These are phyloP conservation scores for Fusarium lateritium DNA, from an alignment of 2,329 filamentous ascomycete genomes.

Conservation along the genomic window DNA sequence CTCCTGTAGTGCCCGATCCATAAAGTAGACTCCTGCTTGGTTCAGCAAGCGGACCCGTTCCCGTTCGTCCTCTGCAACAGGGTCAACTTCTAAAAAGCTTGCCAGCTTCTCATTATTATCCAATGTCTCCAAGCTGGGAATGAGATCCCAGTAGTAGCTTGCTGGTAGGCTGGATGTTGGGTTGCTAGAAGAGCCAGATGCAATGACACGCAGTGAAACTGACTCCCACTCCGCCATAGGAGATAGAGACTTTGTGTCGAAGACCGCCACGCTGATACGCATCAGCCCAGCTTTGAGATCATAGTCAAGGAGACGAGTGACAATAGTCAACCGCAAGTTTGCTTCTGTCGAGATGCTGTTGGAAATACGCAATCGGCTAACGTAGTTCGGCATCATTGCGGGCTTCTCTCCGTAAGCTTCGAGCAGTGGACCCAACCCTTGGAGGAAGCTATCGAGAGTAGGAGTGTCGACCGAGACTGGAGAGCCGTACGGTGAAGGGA, in stretches of 20 bases:
- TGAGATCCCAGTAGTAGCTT: slow-evolving; percentile 48
- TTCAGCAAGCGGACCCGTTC: slow-evolving; percentile 37
- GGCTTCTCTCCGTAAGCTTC: slow-evolving; percentile 40
- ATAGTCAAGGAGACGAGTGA: slow-evolving; percentile 45
- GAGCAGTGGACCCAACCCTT: slow-evolving; percentile 44
- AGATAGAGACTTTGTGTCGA: slow-evolving; percentile 19
- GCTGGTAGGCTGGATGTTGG: slow-evolving; percentile 39
- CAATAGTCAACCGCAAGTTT: slow-evolving; percentile 39
- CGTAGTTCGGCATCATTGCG: slow-evolving; percentile 51
- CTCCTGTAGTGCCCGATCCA: slow-evolving; percentile 40
- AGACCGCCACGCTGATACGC: slow-evolving; percentile 48
- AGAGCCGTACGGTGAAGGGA: slow-evolving; percentile 37
- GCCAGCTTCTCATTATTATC: slow-evolving; percentile 24
- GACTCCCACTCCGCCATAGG: slow-evolving; percentile 2
- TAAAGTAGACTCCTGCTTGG: slow-evolving; percentile 39
- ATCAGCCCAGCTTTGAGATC: slow-evolving; percentile 47
- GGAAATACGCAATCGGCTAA: slow-evolving; percentile 50
- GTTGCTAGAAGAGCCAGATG: neutral
- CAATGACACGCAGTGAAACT: neutral
- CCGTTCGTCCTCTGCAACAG: slow-evolving; percentile 38
- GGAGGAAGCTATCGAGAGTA: slow-evolving; percentile 50
- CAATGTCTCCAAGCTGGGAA: slow-evolving; percentile 42
- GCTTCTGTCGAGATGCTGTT: slow-evolving; percentile 46
- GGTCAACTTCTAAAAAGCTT: slow-evolving; percentile 20
- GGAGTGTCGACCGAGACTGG: slow-evolving; percentile 48